phyloP scores from a whole-genome alignment of 2,329 filamentous ascomycete genomes.

The Piedraia hortae region DNA sequence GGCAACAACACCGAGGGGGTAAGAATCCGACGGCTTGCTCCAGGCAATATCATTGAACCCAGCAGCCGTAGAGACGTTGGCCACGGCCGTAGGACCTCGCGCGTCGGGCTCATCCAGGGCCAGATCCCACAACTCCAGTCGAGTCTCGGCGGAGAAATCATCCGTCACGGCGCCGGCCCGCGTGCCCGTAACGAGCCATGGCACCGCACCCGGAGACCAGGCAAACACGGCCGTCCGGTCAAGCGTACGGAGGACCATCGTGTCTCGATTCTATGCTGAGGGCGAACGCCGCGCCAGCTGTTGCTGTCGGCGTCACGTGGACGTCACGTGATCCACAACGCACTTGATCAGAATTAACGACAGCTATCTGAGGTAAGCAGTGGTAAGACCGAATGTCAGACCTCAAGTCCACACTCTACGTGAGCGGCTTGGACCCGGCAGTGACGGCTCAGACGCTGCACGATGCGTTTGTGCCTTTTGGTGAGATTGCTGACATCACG shows the following conservation, averaged over 20 bases:
- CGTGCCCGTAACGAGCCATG: constrained; percentile 76
- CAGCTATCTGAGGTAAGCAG: too few relatives aligned
- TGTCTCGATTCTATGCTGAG: constrained; percentile 1
- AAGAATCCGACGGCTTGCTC: constrained; percentile 53
- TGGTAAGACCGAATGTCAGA: constrained; percentile 51
- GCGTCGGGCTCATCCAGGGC: constrained; percentile 50
- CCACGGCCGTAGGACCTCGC: constrained; percentile 58
- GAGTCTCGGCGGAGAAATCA: constrained; percentile 92
- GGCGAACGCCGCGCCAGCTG: constrained; percentile 1
- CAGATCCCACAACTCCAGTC: constrained; percentile 88
- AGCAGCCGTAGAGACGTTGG: constrained; percentile 66
- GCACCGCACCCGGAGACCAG: constrained; percentile 65
- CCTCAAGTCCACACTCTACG: constrained; percentile 63
- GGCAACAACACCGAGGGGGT: constrained; percentile 70
- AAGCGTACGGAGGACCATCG: constrained; percentile 91
- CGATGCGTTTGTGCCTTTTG: constrained; percentile 87
- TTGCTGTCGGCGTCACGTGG: too few relatives aligned
- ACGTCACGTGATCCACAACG: too few relatives aligned
- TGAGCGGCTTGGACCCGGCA: constrained; percentile 59
- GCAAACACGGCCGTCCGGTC: constrained; percentile 90
- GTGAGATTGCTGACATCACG: constrained; percentile 76
- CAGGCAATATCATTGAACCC: constrained; percentile 96
- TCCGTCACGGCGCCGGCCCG: constrained; percentile 84
- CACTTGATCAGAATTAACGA: too few relatives aligned
- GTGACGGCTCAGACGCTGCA: constrained; percentile 52